Evolutionary conservation across 495 filamentous ascomycete genomes (phyloP).

Genomic region (Penicillium coprophilum): DNA sequence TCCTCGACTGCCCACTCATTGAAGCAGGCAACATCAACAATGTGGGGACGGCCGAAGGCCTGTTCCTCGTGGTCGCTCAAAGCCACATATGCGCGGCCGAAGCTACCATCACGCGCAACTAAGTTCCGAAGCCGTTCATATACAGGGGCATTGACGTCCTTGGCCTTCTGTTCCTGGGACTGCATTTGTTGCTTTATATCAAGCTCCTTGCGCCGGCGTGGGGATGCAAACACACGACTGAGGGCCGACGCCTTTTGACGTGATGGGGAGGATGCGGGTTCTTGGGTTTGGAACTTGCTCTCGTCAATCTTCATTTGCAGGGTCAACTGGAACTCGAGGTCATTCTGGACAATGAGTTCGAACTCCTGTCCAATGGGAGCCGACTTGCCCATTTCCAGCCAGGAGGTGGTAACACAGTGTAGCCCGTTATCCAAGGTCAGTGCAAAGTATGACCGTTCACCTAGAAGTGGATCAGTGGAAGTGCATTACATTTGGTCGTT

Average conservation of each 20-base stretch:
- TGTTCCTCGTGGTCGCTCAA: constrained; percentile 86
- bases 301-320: constrained; percentile 91
- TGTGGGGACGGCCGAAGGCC: constrained; percentile 83
- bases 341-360: constrained; percentile 93
- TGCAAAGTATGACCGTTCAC: constrained; percentile 87
- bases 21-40: constrained; percentile 86
- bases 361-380: constrained; percentile 98
- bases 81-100: constrained; percentile 87
- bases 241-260: constrained; percentile 82
- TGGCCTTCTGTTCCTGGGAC: constrained; percentile 65
- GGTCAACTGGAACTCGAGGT: constrained; percentile 95
- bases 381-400: constrained; percentile 87
- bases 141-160: constrained; percentile 61
- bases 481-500: constrained; percentile 5
- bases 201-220: constrained; percentile 91
- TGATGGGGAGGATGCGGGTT: constrained; percentile 52
- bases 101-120: constrained; percentile 87
- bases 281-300: constrained; percentile 51
- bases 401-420: constrained; percentile 95
- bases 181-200: constrained; percentile 79
- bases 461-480: constrained; percentile 47
- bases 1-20: constrained; percentile 98
- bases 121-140: constrained; percentile 88
- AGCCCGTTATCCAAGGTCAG: constrained; percentile 95
- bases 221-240: constrained; percentile 87